These are phyloP conservation scores for Blastosporella zonata DNA, from an alignment of 1,284 basidiomycete species.

Conservation along the genomic window DNA sequence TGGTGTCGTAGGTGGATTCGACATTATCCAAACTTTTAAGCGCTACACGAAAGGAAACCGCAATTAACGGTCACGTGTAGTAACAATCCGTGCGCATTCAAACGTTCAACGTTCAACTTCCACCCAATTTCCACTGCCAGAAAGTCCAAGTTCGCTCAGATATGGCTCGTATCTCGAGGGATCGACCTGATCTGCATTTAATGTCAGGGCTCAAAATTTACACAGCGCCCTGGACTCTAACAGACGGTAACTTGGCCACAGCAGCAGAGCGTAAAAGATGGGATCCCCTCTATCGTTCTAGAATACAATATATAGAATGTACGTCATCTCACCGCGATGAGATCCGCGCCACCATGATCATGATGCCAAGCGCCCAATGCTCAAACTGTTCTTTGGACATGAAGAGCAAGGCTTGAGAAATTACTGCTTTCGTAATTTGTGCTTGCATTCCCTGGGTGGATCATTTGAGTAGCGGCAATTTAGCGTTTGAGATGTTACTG, in stretches of 20 bases:
- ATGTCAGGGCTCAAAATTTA: too few relatives aligned
- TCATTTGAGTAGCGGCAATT: not conserved
- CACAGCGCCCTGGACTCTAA: too few relatives aligned
- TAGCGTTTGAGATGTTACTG: slow-evolving; percentile 12
- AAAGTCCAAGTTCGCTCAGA: too few relatives aligned
- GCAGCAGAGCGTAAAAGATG: too few relatives aligned
- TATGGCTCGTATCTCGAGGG: too few relatives aligned
- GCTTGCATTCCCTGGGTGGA: slow-evolving; percentile 79
- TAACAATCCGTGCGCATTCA: too few relatives aligned
- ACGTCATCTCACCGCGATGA: slow-evolving; percentile 14
- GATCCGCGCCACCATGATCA: slow-evolving; percentile 46
- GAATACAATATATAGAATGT: slow-evolving; percentile 1
- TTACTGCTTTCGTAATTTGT: slow-evolving; percentile 86
- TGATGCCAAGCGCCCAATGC: slow-evolving; percentile 67
- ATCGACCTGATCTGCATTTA: too few relatives aligned
- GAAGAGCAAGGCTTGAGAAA: slow-evolving; percentile 80
- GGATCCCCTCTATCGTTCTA: not conserved
- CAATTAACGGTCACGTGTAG: too few relatives aligned
- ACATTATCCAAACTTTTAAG: slow-evolving; percentile 29
- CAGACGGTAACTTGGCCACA: too few relatives aligned
- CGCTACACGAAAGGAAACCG: too few relatives aligned
- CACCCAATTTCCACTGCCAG: too few relatives aligned
- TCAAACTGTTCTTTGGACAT: slow-evolving; percentile 85
- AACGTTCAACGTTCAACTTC: too few relatives aligned
- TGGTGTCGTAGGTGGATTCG: slow-evolving; percentile 44